Conservation (phyloP, 139 green algal species). For the Eudorina sp. region DNA sequence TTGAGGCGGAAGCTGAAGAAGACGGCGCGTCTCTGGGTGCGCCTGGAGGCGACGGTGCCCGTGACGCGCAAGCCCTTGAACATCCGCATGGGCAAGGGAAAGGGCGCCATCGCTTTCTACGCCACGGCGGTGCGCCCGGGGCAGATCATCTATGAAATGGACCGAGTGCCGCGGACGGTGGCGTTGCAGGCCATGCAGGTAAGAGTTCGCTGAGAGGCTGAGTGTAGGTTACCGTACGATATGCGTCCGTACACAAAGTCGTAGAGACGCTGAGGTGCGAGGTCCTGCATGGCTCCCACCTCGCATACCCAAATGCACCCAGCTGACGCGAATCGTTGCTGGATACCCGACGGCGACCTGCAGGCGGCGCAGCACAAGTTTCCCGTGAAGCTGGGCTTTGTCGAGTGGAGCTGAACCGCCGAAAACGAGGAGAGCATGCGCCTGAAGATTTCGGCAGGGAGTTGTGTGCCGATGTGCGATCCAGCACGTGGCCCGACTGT, state of each 20-base stretch:
- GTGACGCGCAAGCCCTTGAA: constrained; percentile 70
- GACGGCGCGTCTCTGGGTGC: constrained; percentile 68
- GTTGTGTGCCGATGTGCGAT: too few species aligned
- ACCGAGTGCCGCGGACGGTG: constrained; percentile 55
- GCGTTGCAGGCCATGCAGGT: constrained; percentile 37
- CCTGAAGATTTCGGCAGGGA: too few species aligned
- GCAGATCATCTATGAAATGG: constrained; percentile 74
- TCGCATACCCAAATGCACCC: too few species aligned
- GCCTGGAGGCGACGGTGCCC: constrained; percentile 65
- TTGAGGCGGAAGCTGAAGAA: constrained; percentile 67
- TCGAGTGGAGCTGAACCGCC: constrained; percentile 65
- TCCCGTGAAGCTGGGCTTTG: constrained; percentile 64
- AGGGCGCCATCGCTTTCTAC: constrained; percentile 72
- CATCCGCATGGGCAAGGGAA: constrained; percentile 79
- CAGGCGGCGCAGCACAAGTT: constrained; percentile 64
- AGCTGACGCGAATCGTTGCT: too few species aligned
- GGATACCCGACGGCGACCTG: too few species aligned
- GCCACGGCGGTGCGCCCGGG: constrained; percentile 64
- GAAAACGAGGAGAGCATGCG: too few species aligned
- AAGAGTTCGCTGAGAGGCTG: too few species aligned
- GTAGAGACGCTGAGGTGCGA: too few species aligned
- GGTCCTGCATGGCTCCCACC: too few species aligned
- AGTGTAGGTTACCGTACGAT: too few species aligned
- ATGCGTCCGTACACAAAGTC: too few species aligned
- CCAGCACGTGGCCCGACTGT: too few species aligned